Base-by-base conservation (phyloP, 1,139 yeast species). In the Taphrina betulina region DNA sequence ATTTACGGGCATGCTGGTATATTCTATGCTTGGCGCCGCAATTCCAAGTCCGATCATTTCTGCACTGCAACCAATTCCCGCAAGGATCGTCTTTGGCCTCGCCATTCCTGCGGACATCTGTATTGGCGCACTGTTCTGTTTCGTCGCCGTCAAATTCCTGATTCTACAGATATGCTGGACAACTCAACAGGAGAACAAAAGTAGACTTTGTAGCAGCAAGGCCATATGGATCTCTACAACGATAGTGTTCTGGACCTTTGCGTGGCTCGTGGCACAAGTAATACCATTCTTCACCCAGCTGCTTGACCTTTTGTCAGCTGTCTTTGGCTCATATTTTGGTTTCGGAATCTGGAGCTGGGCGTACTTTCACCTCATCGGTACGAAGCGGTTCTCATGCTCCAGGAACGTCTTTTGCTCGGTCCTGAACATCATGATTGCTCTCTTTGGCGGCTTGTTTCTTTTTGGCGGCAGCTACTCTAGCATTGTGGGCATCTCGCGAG, bases 261-360 rank as follows among this genome's bases (percentile, higher is more conserved):
- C 42, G 12, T 38, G 22, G 10, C 28, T 38, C 2, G 17, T 38
- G 28, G 42, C 42, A 2, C 42, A 38, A n/a, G 10, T 38, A 8
- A 29, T 38, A 2, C 42, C 42, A 8, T 38, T 38, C 16, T 38
- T 38, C 29, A 29, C 12, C 2, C 12, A 20, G 29, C 14, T 38
- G 42, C 29, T 38, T 16, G 10, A 28, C 17, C 17, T 38, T 14
- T 10, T 38, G 8, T 20, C 42, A 3, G 42, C 42, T 8, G 29
- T 38, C 42, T 38, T 38, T 38, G 42, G 42, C 10, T 38, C 42
- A 2, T 38, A 38, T 17, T 38, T 38, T 14, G 42, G 42, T 2
- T 38, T 38, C 42, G 24, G 10, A 5, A 12, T 38, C 8, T 38
- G 42, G 42, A 38, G 42, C 17, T 38, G 42, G 42, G 24, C 42